These are phyloP conservation scores for Coemansia sp. DNA, from an alignment of 192 early-diverging fungal genomes.

Conservation along the genomic window DNA sequence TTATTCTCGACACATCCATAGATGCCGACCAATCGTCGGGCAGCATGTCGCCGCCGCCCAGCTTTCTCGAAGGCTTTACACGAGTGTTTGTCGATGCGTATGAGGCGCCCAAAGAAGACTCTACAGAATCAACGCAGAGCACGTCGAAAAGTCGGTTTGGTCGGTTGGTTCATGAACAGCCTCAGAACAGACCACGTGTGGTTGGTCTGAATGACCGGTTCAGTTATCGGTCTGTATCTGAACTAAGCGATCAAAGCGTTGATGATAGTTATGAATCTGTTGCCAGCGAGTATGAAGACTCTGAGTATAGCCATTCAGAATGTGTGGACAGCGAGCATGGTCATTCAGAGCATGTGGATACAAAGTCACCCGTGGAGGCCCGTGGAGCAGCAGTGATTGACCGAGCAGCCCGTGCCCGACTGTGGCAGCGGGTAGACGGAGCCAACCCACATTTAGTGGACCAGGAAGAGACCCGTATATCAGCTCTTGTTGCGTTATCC, in stretches of 20 bases:
- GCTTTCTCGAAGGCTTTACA: constrained; percentile 45
- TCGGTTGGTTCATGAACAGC: neutral
- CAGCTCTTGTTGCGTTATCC: constrained; percentile 26
- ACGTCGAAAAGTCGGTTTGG: neutral
- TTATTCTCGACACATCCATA: neutral
- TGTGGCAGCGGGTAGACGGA: constrained; percentile 26
- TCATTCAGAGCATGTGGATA: neutral
- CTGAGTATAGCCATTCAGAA: too few relatives aligned
- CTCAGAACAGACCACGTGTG: too few relatives aligned
- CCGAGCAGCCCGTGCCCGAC: constrained; percentile 7
- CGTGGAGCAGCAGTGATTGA: constrained; percentile 23
- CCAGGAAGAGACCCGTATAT: constrained; percentile 22
- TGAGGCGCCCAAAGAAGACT: constrained; percentile 1
- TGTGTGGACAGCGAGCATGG: too few relatives aligned
- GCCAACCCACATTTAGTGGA: neutral
- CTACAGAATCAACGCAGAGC: neutral
- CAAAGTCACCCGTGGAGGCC: neutral
- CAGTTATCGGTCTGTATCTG: too few relatives aligned
- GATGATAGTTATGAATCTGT: too few relatives aligned
- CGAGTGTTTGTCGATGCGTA: constrained; percentile 39
- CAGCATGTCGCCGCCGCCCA: constrained; percentile 21
- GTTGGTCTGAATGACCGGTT: too few relatives aligned
- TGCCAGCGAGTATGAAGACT: too few relatives aligned
- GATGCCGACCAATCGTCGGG: neutral
- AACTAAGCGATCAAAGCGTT: too few relatives aligned